Evolutionary conservation across 768 basidiomycete genomes (phyloP), one percentile per base, ranked within the genome.

Genomic region (Russula abietina): DNA sequence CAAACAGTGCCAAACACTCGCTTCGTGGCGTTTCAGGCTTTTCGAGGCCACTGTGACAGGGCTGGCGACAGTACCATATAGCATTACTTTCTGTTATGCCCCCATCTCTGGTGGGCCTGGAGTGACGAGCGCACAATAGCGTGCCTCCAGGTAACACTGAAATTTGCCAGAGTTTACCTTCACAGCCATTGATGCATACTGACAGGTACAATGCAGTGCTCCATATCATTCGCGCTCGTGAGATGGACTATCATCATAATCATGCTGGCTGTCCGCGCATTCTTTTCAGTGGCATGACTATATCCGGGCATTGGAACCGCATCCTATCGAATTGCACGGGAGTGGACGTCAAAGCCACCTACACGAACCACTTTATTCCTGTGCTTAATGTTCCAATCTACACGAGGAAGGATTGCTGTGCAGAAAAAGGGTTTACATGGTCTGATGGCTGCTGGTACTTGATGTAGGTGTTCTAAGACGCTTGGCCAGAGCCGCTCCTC

Each of bases 201-300:
- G 30, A 7, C 30, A 19, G 26, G 5, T 45, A 4, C 28, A n/a
- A n/a, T n/a, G n/a, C 10, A 43, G 28, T 41, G 28, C 55, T 19
- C 33, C 2, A 59, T 54, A 45, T 6, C 71, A 39, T 62, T 80
- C 55, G 77, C 82, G 22, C 60, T 86, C 36, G 57, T 69, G 24
- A 69, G 84, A 65, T 84, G 90, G 71, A 89, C 55, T 61, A 32
- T 32, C 5, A 32, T 91, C 91, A n/a, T n/a, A n/a, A n/a, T n/a
- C n/a, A n/a, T n/a, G n/a, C n/a, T n/a, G n/a, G n/a, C 76, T 48
- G 93, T 92, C 0, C 80, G 81, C 58, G 92, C 94, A 4, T 90
- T 89, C n/a, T 76, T 98, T 98, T 72, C 95, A 98, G 72, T 94
- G 96, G 11, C 97, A n/a, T n/a, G n/a, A n/a, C n/a, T n/a, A n/a